phyloP scores from a whole-genome alignment of 805 yeast genomes.

The Saturnispora sekii region DNA sequence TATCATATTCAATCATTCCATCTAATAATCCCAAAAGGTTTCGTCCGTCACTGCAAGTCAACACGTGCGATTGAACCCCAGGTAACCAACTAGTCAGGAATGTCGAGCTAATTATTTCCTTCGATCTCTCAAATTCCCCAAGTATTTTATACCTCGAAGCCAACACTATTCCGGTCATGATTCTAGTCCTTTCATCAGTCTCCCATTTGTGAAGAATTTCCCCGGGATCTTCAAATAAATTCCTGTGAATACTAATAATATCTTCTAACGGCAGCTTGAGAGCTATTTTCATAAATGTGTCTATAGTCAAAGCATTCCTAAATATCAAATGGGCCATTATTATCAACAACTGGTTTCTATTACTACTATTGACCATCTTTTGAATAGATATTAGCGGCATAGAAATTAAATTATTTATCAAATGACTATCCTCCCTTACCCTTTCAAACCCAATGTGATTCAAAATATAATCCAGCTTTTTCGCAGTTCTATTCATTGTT shows the following conservation, averaged over 20 bases:
- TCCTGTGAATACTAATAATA: constrained; percentile 11
- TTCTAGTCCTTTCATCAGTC: constrained; percentile 8
- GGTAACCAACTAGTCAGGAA: constrained; percentile 17
- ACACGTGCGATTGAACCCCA: background rate
- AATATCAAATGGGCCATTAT: constrained; percentile 18
- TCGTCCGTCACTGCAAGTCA: constrained; percentile 10
- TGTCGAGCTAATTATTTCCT: constrained; percentile 11
- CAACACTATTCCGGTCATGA: constrained; percentile 16
- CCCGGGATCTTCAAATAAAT: constrained; percentile 6
- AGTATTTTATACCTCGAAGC: constrained; percentile 19
- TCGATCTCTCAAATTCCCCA: constrained; percentile 11
- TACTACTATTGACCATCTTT: background rate
- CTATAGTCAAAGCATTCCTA: constrained; percentile 10
- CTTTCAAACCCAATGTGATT: constrained; percentile 5
- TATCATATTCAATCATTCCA: constrained; percentile 8
- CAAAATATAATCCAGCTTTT: constrained; percentile 1
- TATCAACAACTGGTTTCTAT: constrained; percentile 12
- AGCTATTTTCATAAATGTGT: constrained; percentile 13
- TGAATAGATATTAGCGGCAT: background rate
- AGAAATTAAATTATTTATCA: constrained; percentile 1
- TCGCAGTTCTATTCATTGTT: background rate
- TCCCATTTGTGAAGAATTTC: constrained; percentile 8
- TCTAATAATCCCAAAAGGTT: constrained; percentile 17
- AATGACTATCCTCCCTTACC: background rate
- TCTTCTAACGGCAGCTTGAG: constrained; percentile 15